These are phyloP conservation scores for Colletotrichum orbiculare DNA, from an alignment of 2,329 filamentous ascomycete genomes.

Conservation along the genomic window DNA sequence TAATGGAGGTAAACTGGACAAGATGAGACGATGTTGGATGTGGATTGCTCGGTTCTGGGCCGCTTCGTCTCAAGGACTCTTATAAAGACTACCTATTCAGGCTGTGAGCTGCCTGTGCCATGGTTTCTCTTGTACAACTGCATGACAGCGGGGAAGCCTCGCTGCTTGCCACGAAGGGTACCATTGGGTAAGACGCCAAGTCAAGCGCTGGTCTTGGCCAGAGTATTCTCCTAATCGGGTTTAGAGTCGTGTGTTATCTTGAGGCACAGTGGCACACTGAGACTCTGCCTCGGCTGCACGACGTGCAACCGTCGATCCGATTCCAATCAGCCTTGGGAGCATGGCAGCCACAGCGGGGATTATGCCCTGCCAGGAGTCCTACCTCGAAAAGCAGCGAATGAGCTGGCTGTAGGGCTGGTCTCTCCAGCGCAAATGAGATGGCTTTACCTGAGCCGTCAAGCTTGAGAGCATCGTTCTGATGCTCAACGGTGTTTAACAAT, in stretches of 20 bases:
- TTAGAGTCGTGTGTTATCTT: background rate
- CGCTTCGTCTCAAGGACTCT: slow-evolving; percentile 21
- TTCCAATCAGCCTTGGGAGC: slow-evolving; percentile 19
- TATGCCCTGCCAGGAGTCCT: background rate
- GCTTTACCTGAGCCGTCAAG: background rate
- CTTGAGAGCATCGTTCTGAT: background rate
- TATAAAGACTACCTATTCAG: slow-evolving; percentile 2
- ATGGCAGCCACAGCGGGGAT: background rate
- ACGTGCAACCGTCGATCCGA: slow-evolving; percentile 19
- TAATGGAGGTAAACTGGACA: slow-evolving; percentile 19
- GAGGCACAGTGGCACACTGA: background rate
- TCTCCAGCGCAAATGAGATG: background rate
- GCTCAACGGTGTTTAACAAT: background rate
- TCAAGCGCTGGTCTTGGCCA: slow-evolving; percentile 32
- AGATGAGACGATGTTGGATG: background rate
- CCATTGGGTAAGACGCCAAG: background rate
- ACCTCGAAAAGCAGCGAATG: slow-evolving; percentile 16
- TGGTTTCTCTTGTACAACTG: background rate
- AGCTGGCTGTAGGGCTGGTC: background rate
- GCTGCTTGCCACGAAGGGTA: slow-evolving; percentile 1
- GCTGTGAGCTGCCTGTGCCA: too few relatives aligned
- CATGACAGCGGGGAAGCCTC: slow-evolving; percentile 14
- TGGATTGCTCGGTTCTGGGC: slow-evolving; percentile 1
- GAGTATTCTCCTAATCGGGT: slow-evolving; percentile 33
- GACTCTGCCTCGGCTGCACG: slow-evolving; percentile 15